Evolutionary conservation across 2,329 filamentous ascomycete species (phyloP), one percentile per base, ranked within the genome.

Genomic region (Colletotrichum sublineola): DNA sequence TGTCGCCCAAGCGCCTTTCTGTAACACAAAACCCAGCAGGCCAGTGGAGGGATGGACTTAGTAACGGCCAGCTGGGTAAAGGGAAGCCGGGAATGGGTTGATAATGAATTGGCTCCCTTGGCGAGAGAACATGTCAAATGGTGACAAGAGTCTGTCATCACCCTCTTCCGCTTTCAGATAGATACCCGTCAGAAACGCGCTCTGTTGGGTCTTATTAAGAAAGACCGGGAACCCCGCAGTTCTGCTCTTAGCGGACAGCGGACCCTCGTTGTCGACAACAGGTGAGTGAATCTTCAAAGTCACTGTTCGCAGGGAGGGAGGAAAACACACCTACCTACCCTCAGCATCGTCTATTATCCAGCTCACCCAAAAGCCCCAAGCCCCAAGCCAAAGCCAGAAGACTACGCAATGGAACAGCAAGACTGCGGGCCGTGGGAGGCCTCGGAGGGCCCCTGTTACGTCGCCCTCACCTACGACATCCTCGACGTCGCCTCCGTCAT

Each of bases 391-490:
- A 31, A 15, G 11, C 6, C 15, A 33, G n/a, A 33, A 8, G 6
- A 2, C n/a, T 6, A 15, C 24, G 48, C 24, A n/a, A 72, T 72
- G 70, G 70, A 40, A 14, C 2, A 38, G 3, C 58, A 61, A 57
- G 66, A 52, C 1, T 38, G 66, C 79, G 20, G 75, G 29, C 68
- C 74, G 15, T 83, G 81, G 79, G 83, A 88, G 73, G 73, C 86
- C 29, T 79, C 82, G 36, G 85, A 88, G 57, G 84, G 85, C 14
- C 81, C 80, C 58, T 90, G 92, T 79, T 89, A 91, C 80, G 92
- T 95, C 52, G 90, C 89, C 63, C 86, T 97, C 11, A 95, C 93
- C 3, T 83, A 90, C 73, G 82, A 88, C 46, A 80, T 84, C 53
- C 88, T 96, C 71, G 85, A 91, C 77, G 82, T 87, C 29, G 83